Evolutionary conservation across 495 filamentous ascomycete genomes (phyloP).

Genomic region (Cenococcum geophilum): DNA sequence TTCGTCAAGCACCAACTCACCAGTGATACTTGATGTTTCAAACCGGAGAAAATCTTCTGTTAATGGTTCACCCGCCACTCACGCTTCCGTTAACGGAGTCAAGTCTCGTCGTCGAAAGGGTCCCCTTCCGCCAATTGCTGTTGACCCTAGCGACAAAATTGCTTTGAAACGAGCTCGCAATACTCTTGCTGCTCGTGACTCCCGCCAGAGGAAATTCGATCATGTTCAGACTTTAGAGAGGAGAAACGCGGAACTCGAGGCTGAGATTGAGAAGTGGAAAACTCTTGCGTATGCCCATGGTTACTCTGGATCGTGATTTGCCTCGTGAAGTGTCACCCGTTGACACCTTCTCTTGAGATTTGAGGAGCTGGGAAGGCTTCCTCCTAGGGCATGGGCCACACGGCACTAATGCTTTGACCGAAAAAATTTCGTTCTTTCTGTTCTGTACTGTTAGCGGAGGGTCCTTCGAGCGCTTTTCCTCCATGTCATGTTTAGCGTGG

Average conservation of each 20-base stretch:
- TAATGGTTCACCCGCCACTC: constrained; percentile 43
- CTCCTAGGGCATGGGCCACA: constrained; percentile 1
- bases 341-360: constrained; percentile 12
- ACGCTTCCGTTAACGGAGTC: constrained; percentile 64
- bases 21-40: constrained; percentile 37
- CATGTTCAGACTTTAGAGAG: constrained; percentile 58
- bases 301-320: constrained; percentile 21
- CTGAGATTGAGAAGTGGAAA: constrained; percentile 48
- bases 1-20: constrained; percentile 27
- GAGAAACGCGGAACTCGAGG: constrained; percentile 47
- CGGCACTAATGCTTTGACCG: constrained; percentile 8
- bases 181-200: constrained; percentile 92
- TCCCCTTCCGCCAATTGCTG: constrained; percentile 70
- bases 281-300: constrained; percentile 23
- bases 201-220: constrained; percentile 72
- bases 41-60: constrained; percentile 38
- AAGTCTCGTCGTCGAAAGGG: constrained; percentile 64
- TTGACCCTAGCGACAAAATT: constrained; percentile 63
- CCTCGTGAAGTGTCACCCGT: constrained; percentile 4
- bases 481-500: background rate
- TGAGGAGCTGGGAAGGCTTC: constrained; percentile 24
- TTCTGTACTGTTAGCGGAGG: constrained; percentile 3
- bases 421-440: constrained; percentile 23
- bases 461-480: constrained; percentile 5
- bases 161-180: constrained; percentile 93